phyloP scores from a whole-genome alignment of 139 green algal species.

The Coccomyxa sp. region DNA sequence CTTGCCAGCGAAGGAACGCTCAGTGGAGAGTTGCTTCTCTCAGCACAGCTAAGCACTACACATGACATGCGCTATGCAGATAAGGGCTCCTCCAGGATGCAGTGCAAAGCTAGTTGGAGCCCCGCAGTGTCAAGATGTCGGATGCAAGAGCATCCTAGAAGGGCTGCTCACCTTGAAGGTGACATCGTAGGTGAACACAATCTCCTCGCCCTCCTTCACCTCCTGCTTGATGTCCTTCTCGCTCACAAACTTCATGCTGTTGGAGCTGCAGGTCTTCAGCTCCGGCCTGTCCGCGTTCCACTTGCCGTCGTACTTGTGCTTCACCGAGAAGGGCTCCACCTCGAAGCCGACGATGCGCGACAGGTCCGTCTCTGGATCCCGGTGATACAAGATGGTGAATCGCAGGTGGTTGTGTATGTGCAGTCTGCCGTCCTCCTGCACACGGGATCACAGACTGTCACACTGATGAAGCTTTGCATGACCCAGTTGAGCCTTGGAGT shows the following conservation, averaged over 20 bases:
- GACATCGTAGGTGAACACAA: constrained; percentile 98
- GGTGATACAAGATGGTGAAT: constrained; percentile 97
- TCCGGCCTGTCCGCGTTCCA: constrained; percentile 60
- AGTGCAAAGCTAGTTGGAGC: too few relatives aligned
- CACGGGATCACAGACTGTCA: background rate
- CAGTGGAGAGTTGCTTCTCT: too few relatives aligned
- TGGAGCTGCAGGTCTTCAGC: constrained; percentile 90
- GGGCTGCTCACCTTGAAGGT: constrained; percentile 62
- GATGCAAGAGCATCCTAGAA: too few relatives aligned
- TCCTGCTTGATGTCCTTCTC: constrained; percentile 69
- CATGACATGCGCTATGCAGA: too few relatives aligned
- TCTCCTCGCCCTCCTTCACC: constrained; percentile 77
- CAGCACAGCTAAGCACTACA: too few relatives aligned
- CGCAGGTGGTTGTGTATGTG: constrained; percentile 96
- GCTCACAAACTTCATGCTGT: constrained; percentile 71
- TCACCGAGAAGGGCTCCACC: constrained; percentile 74
- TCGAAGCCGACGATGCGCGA: constrained; percentile 97
- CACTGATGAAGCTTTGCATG: background rate
- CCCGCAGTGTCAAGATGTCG: too few relatives aligned
- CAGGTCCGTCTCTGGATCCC: constrained; percentile 75
- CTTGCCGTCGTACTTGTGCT: constrained; percentile 82
- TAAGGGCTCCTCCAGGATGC: too few relatives aligned
- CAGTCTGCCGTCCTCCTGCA: constrained; percentile 62
- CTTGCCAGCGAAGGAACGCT: too few relatives aligned
- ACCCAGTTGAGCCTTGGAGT: too few relatives aligned